Evolutionary conservation across 192 early-diverging fungal species (phyloP).

Genomic region (Lobosporangium transversale): DNA sequence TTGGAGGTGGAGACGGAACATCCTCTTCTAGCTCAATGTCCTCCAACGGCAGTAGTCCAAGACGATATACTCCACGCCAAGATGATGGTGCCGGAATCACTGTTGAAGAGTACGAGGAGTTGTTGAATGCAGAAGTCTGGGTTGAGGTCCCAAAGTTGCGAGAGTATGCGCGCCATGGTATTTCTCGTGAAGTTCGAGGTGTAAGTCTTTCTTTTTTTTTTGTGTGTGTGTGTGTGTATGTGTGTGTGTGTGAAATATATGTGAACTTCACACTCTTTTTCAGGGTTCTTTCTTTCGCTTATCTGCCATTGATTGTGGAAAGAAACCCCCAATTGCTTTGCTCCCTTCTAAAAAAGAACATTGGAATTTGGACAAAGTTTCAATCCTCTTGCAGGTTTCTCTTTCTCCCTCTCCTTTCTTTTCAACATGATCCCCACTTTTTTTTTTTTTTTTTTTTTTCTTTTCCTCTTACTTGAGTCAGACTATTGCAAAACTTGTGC

Average conservation of each 20-base stretch:
- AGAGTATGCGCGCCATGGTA: constrained; percentile 76
- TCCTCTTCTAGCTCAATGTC: constrained; percentile 13
- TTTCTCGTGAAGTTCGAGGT: constrained; percentile 79
- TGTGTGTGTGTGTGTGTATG: too few species aligned
- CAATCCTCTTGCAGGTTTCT: too few species aligned
- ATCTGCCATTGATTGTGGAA: too few species aligned
- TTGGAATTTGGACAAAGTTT: too few species aligned
- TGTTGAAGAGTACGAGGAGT: constrained; percentile 74
- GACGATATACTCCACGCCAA: not conserved
- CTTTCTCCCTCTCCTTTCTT: too few species aligned
- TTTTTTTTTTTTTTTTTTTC: not conserved
- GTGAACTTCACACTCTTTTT: too few species aligned
- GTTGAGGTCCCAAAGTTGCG: constrained; percentile 83
- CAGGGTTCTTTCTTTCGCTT: too few species aligned
- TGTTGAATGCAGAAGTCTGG: constrained; percentile 79
- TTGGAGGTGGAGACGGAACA: not conserved
- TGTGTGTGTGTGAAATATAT: too few species aligned
- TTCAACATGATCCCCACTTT: too few species aligned
- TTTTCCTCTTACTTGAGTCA: not conserved
- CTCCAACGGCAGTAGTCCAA: not conserved
- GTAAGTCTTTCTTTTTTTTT: constrained; percentile 43
- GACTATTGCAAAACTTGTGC: not conserved
- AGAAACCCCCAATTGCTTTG: too few species aligned
- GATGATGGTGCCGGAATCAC: constrained; percentile 16
- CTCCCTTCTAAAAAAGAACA: too few species aligned